phyloP scores from a whole-genome alignment of 805 yeast genomes.

The Starmera quercuum region DNA sequence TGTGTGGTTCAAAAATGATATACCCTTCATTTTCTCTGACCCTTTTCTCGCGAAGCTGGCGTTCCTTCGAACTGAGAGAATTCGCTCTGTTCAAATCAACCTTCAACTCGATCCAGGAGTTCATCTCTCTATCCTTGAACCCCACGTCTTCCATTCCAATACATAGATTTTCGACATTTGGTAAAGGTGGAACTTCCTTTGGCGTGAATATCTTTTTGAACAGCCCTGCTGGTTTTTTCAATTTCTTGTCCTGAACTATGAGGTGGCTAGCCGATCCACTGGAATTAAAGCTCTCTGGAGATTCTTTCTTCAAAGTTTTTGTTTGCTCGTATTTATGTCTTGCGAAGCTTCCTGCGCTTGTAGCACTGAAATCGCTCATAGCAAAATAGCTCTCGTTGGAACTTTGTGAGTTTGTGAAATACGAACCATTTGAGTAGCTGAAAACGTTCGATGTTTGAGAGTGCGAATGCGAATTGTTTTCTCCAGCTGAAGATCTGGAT shows the following conservation, averaged over 20 bases:
- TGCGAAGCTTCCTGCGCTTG: constrained; percentile 80
- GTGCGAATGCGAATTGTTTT: background rate
- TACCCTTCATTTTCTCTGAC: constrained; percentile 54
- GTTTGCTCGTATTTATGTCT: constrained; percentile 50
- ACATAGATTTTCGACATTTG: constrained; percentile 14
- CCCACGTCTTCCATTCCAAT: constrained; percentile 12
- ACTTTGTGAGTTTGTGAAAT: constrained; percentile 40
- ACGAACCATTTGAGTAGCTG: constrained; percentile 34
- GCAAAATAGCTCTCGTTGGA: constrained; percentile 34
- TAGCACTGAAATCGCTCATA: constrained; percentile 70
- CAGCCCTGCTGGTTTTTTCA: constrained; percentile 17
- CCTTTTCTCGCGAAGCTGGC: constrained; percentile 60
- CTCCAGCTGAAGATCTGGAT: constrained; percentile 14
- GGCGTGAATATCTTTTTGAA: constrained; percentile 24
- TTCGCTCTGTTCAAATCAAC: constrained; percentile 67
- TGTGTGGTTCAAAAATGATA: constrained; percentile 56
- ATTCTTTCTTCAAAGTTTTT: constrained; percentile 20
- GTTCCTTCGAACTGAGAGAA: constrained; percentile 60
- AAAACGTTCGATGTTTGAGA: constrained; percentile 18
- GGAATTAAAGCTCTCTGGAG: constrained; percentile 12
- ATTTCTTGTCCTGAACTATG: constrained; percentile 15
- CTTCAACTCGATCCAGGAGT: constrained; percentile 44
- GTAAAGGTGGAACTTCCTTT: constrained; percentile 19
- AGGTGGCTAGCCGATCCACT: constrained; percentile 22
- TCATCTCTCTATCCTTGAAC: constrained; percentile 32